These are phyloP conservation scores for Grosmannia serpens DNA, from an alignment of 2,329 filamentous ascomycete species.

Conservation along the genomic window DNA sequence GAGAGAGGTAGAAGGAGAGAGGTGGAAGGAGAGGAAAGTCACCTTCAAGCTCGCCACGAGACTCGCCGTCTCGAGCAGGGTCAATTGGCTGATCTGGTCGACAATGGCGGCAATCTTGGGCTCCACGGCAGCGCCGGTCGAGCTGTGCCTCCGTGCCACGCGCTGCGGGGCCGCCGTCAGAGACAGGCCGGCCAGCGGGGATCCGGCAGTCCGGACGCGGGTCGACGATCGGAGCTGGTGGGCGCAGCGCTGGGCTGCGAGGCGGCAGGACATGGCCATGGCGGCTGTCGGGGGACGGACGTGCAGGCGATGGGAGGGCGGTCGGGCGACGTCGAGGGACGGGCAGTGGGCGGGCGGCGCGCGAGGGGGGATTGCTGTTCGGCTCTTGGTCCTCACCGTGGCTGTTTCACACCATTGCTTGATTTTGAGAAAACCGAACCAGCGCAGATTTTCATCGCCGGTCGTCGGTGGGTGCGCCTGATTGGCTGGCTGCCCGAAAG, in stretches of 20 bases:
- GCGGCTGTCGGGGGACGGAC: constrained; percentile 1
- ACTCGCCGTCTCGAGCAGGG: constrained; percentile 91
- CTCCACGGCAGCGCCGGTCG: constrained; percentile 65
- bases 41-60: constrained; percentile 94
- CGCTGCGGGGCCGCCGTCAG: constrained; percentile 28
- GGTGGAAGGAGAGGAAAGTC: constrained; percentile 14
- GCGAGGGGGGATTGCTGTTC: neutral
- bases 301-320: neutral
- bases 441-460: neutral
- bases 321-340: neutral
- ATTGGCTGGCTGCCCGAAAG: neutral
- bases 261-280: constrained; percentile 54
- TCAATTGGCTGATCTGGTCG: constrained; percentile 98
- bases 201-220: constrained; percentile 24
- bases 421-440: neutral
- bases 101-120: constrained; percentile 94
- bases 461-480: neutral
- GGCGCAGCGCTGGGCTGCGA: constrained; percentile 52
- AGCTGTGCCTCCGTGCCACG: constrained; percentile 70
- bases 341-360: neutral
- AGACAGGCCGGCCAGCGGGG: constrained; percentile 27
- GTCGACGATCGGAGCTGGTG: constrained; percentile 44
- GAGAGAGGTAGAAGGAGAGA: no score
- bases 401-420: neutral
- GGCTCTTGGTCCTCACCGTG: neutral